Conservation (phyloP, 129 eudicot species). For the Logfia minima region DNA sequence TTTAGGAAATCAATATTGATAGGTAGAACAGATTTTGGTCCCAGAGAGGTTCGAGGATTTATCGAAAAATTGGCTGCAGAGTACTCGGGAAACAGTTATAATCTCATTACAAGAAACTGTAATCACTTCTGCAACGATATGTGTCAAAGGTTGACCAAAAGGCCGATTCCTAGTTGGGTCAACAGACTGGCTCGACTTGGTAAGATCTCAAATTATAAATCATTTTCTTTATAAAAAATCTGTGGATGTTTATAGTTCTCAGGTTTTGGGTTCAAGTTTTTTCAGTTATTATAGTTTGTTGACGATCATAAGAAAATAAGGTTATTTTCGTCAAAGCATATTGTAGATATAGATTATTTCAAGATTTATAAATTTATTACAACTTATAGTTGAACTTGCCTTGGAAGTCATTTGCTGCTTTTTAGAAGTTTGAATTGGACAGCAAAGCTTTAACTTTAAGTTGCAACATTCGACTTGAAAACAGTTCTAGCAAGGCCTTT, state of each 20-base stretch:
- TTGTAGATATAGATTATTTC: conserved; percentile 1
- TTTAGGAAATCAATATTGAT: conserved; percentile 82
- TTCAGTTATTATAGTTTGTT: background rate
- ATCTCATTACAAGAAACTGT: conserved; percentile 83
- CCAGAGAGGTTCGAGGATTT: conserved; percentile 63
- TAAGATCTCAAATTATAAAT: conserved; percentile 37
- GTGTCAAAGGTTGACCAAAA: conserved; percentile 60
- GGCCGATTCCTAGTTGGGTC: conserved; percentile 90
- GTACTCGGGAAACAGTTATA: conserved; percentile 72
- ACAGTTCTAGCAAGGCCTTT: background rate
- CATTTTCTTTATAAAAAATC: conserved; percentile 7
- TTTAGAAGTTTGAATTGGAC: conserved; percentile 14
- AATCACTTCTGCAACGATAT: conserved; percentile 90
- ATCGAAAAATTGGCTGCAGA: conserved; percentile 70
- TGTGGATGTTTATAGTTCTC: background rate
- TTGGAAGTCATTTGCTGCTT: conserved; percentile 28
- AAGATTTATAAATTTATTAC: conserved; percentile 20
- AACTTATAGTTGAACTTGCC: conserved; percentile 18
- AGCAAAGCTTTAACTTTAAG: conserved; percentile 25
- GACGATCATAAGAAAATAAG: background rate
- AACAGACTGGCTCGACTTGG: conserved; percentile 91
- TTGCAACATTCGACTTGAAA: conserved; percentile 12
- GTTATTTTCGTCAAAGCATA: background rate
- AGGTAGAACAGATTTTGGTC: conserved; percentile 81
- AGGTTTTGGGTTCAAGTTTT: background rate